These are phyloP conservation scores for Microcyclospora pomicola DNA, from an alignment of 2,329 filamentous ascomycete genomes.

Conservation along the genomic window DNA sequence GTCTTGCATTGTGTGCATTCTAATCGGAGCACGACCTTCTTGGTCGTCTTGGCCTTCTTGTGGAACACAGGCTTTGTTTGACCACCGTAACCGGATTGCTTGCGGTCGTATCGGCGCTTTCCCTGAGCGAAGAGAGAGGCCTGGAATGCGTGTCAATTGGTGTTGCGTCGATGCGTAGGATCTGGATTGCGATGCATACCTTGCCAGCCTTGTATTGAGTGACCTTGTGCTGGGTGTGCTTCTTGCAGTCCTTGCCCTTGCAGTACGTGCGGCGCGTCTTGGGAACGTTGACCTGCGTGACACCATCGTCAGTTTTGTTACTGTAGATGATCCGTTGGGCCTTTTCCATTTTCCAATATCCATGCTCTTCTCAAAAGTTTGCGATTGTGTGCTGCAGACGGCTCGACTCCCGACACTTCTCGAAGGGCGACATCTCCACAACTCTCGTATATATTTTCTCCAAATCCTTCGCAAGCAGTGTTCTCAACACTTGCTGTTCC, in stretches of 20 bases:
- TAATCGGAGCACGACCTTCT: conserved; percentile 98
- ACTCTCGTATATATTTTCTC: neutral
- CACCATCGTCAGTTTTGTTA: conserved; percentile 5
- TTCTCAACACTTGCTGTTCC: neutral
- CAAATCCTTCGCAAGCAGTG: neutral
- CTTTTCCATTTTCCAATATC: neutral
- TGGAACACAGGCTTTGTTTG: conserved; percentile 99
- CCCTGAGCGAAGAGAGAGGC: conserved; percentile 93
- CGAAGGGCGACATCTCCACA: neutral
- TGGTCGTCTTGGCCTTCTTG: conserved; percentile 99
- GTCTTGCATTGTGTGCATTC: conserved; percentile 98
- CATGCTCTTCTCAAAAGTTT: neutral
- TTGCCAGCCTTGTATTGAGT: conserved; percentile 97
- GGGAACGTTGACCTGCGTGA: conserved; percentile 82
- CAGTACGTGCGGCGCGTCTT: conserved; percentile 96
- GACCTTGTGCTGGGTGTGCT: conserved; percentile 70
- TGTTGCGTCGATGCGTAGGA: neutral
- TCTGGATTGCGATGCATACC: conserved; percentile 33
- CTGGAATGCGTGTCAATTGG: conserved; percentile 26
- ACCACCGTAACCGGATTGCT: conserved; percentile 99
- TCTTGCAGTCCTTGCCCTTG: conserved; percentile 86
- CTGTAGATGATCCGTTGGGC: conserved; percentile 1
- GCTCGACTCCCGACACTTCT: neutral
- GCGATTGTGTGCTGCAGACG: neutral
- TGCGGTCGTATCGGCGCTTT: conserved; percentile 99